Base-by-base conservation (phyloP, 2,329 filamentous ascomycete species). In the Sordariomycetes sp. region DNA sequence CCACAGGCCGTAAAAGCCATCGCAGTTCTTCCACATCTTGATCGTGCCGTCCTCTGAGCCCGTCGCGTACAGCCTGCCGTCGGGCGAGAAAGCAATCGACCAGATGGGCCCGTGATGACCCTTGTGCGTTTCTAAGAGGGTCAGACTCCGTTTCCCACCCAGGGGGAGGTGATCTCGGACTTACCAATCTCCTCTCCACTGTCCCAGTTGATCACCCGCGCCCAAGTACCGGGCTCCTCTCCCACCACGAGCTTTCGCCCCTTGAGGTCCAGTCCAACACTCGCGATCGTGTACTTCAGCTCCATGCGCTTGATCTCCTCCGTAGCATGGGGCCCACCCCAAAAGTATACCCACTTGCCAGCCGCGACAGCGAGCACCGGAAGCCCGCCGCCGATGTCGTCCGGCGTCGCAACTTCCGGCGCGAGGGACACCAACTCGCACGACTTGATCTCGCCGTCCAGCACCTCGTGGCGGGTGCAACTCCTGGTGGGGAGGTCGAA, bases 31-130 rank as follows among this genome's bases (percentile, higher is more conserved):
- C 83, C 83, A 87, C 77, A 99, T 78, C 75, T 99, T 99, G 71
- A 99, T 95, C 0, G 94, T 99, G 48, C 94, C 94, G 67, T 99
- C 94, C 70, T 99, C 94, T 54, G 92, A 97, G 34, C 90, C 94
- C 1, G 94, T 99, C 1, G 92, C 94, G 69, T 97, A 99, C 8
- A 99, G 77, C 69, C 96, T 97, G 53, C 92, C 92, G 67, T 99
- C 94, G 0, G 94, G 94, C 0, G 92, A 94, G 72, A 96, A 99
- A 59, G 88, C 87, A 60, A 95, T 86, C 6, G 91, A 96, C 94
- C 94, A 99, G 61, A 99, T 94, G 1, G 93, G 93, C 1, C 94
- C 94, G 67, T 99, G 94, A 65, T 99, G 94, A 25, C 94, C 94
- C 73, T 97, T 97, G 75, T 96, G 90, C 14, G 93, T 87, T 70